phyloP scores from a whole-genome alignment of 2,329 filamentous ascomycete genomes.

The Penicillium sp. region DNA sequence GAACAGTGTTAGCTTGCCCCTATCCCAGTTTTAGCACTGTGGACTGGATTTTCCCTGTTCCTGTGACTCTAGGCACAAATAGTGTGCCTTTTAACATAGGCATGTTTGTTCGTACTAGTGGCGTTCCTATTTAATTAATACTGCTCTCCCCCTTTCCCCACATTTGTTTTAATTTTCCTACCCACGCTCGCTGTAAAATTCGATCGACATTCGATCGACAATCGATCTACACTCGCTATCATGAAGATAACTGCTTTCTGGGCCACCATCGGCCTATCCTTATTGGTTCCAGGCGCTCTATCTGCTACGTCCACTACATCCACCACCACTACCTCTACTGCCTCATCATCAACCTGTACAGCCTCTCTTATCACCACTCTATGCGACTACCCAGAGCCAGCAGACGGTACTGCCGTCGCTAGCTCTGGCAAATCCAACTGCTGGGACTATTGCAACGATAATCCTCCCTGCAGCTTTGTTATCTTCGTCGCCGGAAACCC shows the following conservation, averaged over 20 bases:
- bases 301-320: conserved; percentile 22
- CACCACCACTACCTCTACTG: conserved; percentile 26
- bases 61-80: no score
- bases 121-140: no score
- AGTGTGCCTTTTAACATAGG: no score
- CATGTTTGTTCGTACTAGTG: no score
- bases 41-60: no score
- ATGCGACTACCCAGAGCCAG: conserved; percentile 32
- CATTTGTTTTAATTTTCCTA: no score
- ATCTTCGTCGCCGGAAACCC: conserved; percentile 36
- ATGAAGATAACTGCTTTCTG: conserved; percentile 30
- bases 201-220: no score
- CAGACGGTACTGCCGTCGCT: conserved; percentile 28
- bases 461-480: conserved; percentile 36
- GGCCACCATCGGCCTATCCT: conserved; percentile 26
- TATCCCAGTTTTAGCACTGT: no score
- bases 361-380: conserved; percentile 30
- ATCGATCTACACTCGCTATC: conserved; percentile 21
- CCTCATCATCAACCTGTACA: conserved; percentile 29
- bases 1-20: no score
- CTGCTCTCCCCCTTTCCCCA: no score
- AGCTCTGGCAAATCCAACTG: conserved; percentile 23
- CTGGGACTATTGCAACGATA: conserved; percentile 35
- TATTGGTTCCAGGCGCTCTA: conserved; percentile 22
- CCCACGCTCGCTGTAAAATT: no score